phyloP scores from a whole-genome alignment of 2,329 filamentous ascomycete species.

The Calonectria ilicicola region DNA sequence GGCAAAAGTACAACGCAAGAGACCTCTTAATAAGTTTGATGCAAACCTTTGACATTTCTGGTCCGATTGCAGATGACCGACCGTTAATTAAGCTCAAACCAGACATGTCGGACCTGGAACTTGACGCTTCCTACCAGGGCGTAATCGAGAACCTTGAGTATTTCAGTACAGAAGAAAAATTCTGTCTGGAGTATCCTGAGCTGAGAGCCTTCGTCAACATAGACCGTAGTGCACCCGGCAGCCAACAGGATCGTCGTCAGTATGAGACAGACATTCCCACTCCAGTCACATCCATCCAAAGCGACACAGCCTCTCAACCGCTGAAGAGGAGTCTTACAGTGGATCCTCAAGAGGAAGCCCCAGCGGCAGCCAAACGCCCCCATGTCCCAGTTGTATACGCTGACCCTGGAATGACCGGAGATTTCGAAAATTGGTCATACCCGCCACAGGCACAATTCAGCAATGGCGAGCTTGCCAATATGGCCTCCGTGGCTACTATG shows the following conservation, averaged over 20 bases:
- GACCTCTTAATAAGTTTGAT: neutral
- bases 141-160: neutral
- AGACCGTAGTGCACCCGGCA: neutral
- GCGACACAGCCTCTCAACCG: neutral
- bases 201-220: neutral
- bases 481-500: neutral
- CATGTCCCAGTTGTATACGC: neutral
- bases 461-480: neutral
- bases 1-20: neutral
- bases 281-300: neutral
- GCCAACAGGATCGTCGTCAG: neutral
- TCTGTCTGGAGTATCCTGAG: neutral
- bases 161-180: neutral
- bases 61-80: neutral
- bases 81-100: neutral
- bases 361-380: neutral
- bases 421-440: neutral
- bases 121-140: neutral
- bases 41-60: neutral
- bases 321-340: neutral
- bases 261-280: neutral
- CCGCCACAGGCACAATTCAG: neutral
- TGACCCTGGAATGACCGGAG: accelerated
- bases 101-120: neutral
- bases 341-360: neutral